phyloP scores from a whole-genome alignment of 768 basidiomycete species.

The Scleroderma citrinum region DNA sequence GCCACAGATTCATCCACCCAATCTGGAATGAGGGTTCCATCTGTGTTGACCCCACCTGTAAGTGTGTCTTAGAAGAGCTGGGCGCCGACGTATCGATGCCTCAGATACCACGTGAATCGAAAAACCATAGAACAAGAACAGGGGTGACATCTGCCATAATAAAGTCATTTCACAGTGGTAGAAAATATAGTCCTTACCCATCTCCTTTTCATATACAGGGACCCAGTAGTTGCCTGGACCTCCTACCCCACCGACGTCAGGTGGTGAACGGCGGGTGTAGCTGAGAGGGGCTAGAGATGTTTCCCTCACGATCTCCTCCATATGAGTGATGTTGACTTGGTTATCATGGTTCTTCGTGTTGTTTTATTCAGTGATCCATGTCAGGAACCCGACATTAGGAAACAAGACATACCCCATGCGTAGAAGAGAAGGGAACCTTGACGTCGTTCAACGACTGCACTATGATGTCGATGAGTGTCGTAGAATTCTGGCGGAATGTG shows the following conservation, averaged over 20 bases:
- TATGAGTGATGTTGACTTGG: constrained; percentile 63
- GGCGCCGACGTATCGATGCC: neutral
- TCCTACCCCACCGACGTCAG: constrained; percentile 55
- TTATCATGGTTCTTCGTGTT: constrained; percentile 66
- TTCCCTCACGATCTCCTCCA: constrained; percentile 61
- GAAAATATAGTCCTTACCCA: constrained; percentile 22
- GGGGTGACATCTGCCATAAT: constrained; percentile 35
- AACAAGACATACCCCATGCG: constrained; percentile 51
- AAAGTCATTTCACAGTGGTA: neutral
- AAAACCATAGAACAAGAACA: constrained; percentile 62
- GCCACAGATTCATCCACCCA: constrained; percentile 66
- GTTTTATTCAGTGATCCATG: neutral
- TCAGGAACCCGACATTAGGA: neutral
- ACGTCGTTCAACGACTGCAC: constrained; percentile 53
- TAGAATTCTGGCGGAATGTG: constrained; percentile 63
- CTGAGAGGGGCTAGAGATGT: constrained; percentile 46
- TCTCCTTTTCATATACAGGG: constrained; percentile 43
- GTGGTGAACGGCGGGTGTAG: constrained; percentile 57
- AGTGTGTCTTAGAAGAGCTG: constrained; percentile 4
- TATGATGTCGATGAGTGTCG: constrained; percentile 57
- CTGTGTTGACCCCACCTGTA: constrained; percentile 44
- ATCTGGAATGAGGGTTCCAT: constrained; percentile 46
- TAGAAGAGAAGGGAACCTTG: constrained; percentile 59
- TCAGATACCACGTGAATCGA: constrained; percentile 60
- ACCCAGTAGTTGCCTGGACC: constrained; percentile 78